A percentile compares a stretch with the other conserved stretches of the same genome.
These are phyloP conservation scores for Plasmodium inui DNA, from an alignment of 169 alveolate genomes.

Conservation along the genomic window DNA sequence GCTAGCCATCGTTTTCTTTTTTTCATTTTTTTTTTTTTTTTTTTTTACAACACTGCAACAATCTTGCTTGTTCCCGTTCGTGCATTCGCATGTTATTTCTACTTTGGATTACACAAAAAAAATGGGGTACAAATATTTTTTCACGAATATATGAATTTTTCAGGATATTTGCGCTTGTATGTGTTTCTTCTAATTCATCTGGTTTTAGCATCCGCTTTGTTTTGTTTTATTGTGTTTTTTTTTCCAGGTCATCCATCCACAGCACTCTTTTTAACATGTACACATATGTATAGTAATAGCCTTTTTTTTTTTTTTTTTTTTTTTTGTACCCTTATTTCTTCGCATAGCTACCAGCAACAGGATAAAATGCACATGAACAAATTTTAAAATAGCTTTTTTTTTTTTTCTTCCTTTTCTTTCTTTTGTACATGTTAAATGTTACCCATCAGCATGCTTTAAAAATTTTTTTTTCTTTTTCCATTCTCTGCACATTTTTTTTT, in stretches of 20 bases:
- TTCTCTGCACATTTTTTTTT: conserved; percentile 19
- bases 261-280: conserved; percentile 23
- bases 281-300: conserved; percentile 9
- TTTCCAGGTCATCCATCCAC: conserved; percentile 18
- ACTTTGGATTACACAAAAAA: conserved; percentile 15
- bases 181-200: conserved; percentile 13
- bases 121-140: conserved; percentile 26
- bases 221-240: conserved; percentile 20
- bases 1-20: conserved; percentile 51
- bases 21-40: conserved; percentile 41
- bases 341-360: conserved; percentile 45
- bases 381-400: conserved; percentile 59
- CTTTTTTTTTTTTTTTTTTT: conserved; percentile 48
- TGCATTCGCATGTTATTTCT: conserved; percentile 62
- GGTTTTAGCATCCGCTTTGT: background rate
- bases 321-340: conserved; percentile 21
- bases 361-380: conserved; percentile 17
- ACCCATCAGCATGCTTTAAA: conserved; percentile 49
- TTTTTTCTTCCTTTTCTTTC: conserved; percentile 17
- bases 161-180: conserved; percentile 12
- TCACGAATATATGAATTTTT: conserved; percentile 17
- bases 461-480: conserved; percentile 16
- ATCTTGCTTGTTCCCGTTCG: conserved; percentile 26
- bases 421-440: conserved; percentile 14
- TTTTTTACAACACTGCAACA: conserved; percentile 75